phyloP scores from a whole-genome alignment of 345 rosid species.

The Draba incana region DNA sequence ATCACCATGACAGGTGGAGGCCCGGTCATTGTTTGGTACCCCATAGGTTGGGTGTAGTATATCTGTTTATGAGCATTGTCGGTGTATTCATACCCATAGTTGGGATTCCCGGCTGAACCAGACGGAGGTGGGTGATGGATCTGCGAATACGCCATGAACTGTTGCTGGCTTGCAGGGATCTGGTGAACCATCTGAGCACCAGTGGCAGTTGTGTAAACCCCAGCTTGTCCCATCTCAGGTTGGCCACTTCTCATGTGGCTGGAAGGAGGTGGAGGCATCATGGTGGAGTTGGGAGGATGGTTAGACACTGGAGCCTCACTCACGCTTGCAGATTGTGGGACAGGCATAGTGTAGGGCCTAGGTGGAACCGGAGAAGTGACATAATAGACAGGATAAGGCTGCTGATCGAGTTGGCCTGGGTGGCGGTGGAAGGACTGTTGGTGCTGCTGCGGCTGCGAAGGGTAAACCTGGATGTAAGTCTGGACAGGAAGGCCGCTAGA shows the following conservation, averaged over 20 bases:
- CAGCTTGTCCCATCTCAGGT: constrained; percentile 68
- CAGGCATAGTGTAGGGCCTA: constrained; percentile 53
- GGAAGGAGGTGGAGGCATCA: constrained; percentile 53
- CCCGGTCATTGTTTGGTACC: constrained; percentile 80
- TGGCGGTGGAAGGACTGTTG: constrained; percentile 66
- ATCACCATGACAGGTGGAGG: constrained; percentile 47
- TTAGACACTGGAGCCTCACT: constrained; percentile 54
- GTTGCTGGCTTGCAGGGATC: constrained; percentile 76
- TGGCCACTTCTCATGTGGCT: constrained; percentile 63
- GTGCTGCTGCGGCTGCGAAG: constrained; percentile 79
- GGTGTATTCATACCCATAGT: constrained; percentile 64
- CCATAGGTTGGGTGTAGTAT: constrained; percentile 79
- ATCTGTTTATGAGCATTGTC: constrained; percentile 74
- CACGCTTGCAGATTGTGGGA: constrained; percentile 55
- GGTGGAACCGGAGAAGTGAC: constrained; percentile 47
- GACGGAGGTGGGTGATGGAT: constrained; percentile 88
- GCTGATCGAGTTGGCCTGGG: constrained; percentile 79
- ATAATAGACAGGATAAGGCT: constrained; percentile 81
- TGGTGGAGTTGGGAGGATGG: constrained; percentile 59
- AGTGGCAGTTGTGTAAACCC: constrained; percentile 60
- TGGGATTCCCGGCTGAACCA: constrained; percentile 53
- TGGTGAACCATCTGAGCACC: constrained; percentile 65
- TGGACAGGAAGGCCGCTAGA: constrained; percentile 61
- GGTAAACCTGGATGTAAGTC: constrained; percentile 72
- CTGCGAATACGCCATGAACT: constrained; percentile 74